These are phyloP conservation scores for Yamadazyma ubonensis DNA, from an alignment of 805 yeast species.

Conservation along the genomic window DNA sequence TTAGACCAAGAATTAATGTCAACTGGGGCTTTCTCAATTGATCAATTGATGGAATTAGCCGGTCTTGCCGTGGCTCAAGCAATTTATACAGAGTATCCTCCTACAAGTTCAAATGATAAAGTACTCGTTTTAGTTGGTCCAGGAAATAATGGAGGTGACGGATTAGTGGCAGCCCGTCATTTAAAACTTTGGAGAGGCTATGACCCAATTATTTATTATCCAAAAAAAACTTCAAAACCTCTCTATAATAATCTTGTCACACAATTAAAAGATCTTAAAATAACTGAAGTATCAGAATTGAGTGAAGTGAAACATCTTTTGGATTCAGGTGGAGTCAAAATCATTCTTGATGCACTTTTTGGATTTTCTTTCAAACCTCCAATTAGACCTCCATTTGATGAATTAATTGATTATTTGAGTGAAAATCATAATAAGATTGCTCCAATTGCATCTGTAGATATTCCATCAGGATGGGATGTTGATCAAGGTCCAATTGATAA, in stretches of 20 bases:
- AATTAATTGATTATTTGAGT: constrained; percentile 27
- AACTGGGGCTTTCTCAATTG: constrained; percentile 73
- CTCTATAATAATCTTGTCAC: constrained; percentile 59
- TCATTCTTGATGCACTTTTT: constrained; percentile 75
- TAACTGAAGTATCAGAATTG: constrained; percentile 51
- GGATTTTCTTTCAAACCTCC: constrained; percentile 95
- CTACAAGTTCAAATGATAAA: constrained; percentile 29
- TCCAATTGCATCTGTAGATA: constrained; percentile 80
- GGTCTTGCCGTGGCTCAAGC: constrained; percentile 94
- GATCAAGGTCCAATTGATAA: constrained; percentile 68
- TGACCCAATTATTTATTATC: constrained; percentile 74
- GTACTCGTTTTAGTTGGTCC: constrained; percentile 86
- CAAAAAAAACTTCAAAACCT: constrained; percentile 56
- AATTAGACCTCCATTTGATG: constrained; percentile 72
- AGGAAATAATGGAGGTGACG: constrained; percentile 97
- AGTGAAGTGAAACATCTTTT: constrained; percentile 26
- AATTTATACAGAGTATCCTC: constrained; percentile 66
- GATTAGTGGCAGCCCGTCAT: constrained; percentile 93
- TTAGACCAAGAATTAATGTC: constrained; percentile 89
- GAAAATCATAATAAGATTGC: constrained; percentile 40
- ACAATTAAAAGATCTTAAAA: constrained; percentile 66
- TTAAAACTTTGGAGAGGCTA: constrained; percentile 72
- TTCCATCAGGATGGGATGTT: constrained; percentile 98
- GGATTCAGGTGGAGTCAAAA: constrained; percentile 24
- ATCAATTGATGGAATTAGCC: constrained; percentile 93